Percentiles rank a stretch among this genome's conserved stretches.
Conservation (phyloP, 495 filamentous ascomycete genomes). For the Terfezia boudieri region DNA sequence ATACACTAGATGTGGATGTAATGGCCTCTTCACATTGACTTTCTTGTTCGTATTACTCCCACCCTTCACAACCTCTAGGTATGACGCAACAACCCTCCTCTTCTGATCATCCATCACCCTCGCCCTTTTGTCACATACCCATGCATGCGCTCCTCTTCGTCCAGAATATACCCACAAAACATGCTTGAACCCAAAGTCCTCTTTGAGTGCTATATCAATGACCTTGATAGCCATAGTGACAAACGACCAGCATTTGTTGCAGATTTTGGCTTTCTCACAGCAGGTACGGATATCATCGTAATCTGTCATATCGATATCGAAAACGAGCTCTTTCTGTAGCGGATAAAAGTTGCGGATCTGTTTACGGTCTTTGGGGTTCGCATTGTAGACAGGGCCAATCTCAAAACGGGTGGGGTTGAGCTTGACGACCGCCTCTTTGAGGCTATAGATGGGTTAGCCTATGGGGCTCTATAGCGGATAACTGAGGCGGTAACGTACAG, state of each 20-base stretch:
- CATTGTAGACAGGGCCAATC: constrained; percentile 84
- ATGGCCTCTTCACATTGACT: constrained; percentile 60
- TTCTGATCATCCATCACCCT: constrained; percentile 63
- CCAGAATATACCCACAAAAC: constrained; percentile 98
- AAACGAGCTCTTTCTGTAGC: constrained; percentile 75
- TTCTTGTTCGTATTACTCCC: constrained; percentile 68
- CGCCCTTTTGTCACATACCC: constrained; percentile 87
- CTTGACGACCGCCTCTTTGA: constrained; percentile 30
- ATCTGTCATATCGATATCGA: constrained; percentile 98
- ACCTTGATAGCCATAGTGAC: constrained; percentile 95
- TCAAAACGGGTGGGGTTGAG: constrained; percentile 87
- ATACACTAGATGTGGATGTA: constrained; percentile 72
- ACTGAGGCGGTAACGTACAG: constrained; percentile 29
- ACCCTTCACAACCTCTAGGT: constrained; percentile 68
- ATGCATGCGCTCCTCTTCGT: constrained; percentile 86
- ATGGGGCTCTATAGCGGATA: no score
- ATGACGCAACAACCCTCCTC: constrained; percentile 59
- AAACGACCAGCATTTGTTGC: constrained; percentile 84
- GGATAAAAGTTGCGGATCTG: constrained; percentile 58
- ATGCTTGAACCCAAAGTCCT: constrained; percentile 90
- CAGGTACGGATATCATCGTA: constrained; percentile 94
- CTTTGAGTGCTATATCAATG: constrained; percentile 58
- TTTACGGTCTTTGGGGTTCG: constrained; percentile 88
- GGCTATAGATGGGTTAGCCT: no score
- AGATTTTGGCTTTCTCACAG: constrained; percentile 82